A percentile compares a stretch with the other conserved stretches of the same genome.
phyloP scores from a whole-genome alignment of 331 rosid genomes.

The Pyrus hybrid region DNA sequence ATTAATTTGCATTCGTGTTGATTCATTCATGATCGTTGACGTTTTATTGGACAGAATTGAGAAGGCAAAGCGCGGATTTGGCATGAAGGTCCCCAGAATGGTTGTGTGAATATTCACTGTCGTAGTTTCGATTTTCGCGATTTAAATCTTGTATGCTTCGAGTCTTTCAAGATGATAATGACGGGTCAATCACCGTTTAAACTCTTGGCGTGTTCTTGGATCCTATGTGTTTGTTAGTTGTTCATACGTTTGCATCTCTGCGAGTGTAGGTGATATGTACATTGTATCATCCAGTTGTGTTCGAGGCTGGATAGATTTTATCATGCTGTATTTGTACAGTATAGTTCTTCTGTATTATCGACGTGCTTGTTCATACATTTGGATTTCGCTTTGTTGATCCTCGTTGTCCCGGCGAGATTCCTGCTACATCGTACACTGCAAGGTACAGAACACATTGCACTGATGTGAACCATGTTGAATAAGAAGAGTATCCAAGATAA shows the following conservation, averaged over 20 bases:
- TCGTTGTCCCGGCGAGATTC: not conserved
- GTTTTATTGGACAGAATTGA: slow-evolving; percentile 25
- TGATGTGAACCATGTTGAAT: too few species aligned
- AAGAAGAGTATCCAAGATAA: too few species aligned
- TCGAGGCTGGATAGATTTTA: not conserved
- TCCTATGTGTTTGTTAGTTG: not conserved
- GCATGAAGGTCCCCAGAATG: slow-evolving; percentile 42
- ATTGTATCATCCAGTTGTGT: not conserved
- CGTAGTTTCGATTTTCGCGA: not conserved
- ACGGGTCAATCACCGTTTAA: not conserved
- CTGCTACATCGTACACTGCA: not conserved
- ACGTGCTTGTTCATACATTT: not conserved
- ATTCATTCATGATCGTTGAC: not conserved
- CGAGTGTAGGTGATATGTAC: not conserved
- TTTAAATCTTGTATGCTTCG: not conserved
- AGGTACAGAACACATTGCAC: not conserved
- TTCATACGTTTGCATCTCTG: not conserved
- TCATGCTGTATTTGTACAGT: not conserved
- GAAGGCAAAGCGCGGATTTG: slow-evolving; percentile 38
- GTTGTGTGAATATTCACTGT: slow-evolving; percentile 8
- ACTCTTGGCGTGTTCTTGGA: not conserved
- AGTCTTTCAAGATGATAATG: not conserved
- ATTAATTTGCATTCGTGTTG: not conserved
- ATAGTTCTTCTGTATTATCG: not conserved
- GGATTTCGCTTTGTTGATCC: not conserved